phyloP scores from a whole-genome alignment of 2,329 filamentous ascomycete genomes.

The Fusarium coffeatum region DNA sequence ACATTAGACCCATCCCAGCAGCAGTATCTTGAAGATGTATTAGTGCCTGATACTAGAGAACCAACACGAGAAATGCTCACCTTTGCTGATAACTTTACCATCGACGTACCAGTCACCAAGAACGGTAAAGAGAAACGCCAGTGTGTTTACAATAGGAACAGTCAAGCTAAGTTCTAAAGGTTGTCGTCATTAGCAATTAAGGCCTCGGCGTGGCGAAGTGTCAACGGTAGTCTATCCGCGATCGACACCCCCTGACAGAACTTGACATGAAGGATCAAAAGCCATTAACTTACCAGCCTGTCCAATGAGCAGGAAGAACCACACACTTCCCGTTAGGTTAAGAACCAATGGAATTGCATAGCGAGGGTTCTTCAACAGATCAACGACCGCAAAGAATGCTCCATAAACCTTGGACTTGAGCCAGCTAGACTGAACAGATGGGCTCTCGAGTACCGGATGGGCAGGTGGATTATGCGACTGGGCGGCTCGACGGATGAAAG shows the following conservation, averaged over 20 bases:
- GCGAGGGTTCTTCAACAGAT: slow-evolving; percentile 81
- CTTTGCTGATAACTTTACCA: slow-evolving; percentile 85
- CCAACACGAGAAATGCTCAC: slow-evolving; percentile 58
- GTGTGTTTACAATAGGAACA: slow-evolving; percentile 92
- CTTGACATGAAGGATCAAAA: slow-evolving; percentile 21
- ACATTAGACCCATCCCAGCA: slow-evolving; percentile 82
- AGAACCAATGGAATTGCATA: slow-evolving; percentile 88
- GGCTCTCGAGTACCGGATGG: slow-evolving; percentile 65
- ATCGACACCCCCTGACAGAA: slow-evolving; percentile 24
- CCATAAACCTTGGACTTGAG: slow-evolving; percentile 71
- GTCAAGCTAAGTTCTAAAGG: slow-evolving; percentile 85
- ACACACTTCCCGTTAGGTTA: slow-evolving; percentile 92
- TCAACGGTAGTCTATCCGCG: slow-evolving; percentile 25
- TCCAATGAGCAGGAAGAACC: slow-evolving; percentile 96
- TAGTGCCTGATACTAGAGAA: not conserved
- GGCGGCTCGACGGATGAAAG: slow-evolving; percentile 90
- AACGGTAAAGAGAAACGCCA: slow-evolving; percentile 96
- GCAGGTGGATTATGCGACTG: slow-evolving; percentile 75
- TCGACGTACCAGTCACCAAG: slow-evolving; percentile 96
- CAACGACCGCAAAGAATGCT: slow-evolving; percentile 78
- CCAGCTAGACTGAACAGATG: slow-evolving; percentile 67
- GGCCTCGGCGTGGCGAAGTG: slow-evolving; percentile 18
- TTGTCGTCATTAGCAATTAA: slow-evolving; percentile 31
- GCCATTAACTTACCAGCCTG: slow-evolving; percentile 75
- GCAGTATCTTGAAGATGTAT: slow-evolving; percentile 72